phyloP scores from a whole-genome alignment of 1,139 yeast genomes.

The Magnusiomyces tetraspermus region DNA sequence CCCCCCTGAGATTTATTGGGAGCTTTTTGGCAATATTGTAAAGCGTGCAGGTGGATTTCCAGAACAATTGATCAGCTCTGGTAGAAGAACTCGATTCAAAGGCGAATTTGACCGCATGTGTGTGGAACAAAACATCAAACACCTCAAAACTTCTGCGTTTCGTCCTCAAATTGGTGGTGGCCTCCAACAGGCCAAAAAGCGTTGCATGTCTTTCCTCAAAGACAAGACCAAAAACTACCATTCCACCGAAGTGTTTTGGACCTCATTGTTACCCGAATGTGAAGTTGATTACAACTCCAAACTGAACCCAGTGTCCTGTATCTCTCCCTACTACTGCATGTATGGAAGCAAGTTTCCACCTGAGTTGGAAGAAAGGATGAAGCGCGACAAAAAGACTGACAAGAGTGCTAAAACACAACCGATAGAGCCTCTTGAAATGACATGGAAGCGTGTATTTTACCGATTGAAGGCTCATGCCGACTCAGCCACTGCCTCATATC shows the following conservation, averaged over 20 bases:
- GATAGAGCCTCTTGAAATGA: neutral
- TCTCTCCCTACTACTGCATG: slow-evolving; percentile 6
- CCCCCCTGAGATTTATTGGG: neutral
- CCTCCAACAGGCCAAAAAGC: slow-evolving; percentile 3
- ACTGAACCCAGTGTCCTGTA: neutral
- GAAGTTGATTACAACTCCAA: slow-evolving; percentile 2
- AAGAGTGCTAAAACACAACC: neutral
- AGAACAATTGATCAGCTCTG: slow-evolving; percentile 4
- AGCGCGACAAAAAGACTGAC: neutral
- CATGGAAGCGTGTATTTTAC: slow-evolving; percentile 5
- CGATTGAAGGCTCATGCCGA: slow-evolving; percentile 5
- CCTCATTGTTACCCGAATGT: neutral
- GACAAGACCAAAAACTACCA: slow-evolving; percentile 1
- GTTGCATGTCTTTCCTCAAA: neutral
- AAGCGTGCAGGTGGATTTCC: slow-evolving; percentile 3
- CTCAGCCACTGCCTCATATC: slow-evolving; percentile 2
- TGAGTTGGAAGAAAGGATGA: neutral
- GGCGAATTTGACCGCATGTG: slow-evolving; percentile 3
- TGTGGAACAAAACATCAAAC: slow-evolving; percentile 2
- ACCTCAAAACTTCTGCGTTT: neutral
- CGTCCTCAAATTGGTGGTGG: slow-evolving; percentile 5
- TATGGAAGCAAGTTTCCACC: neutral
- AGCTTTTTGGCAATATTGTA: neutral
- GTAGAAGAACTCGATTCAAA: slow-evolving; percentile 1
- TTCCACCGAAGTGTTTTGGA: neutral